Percentiles rank a stretch among this genome's conserved stretches.
phyloP scores from a whole-genome alignment of 2,329 filamentous ascomycete species.

The Monosporascus sp. region DNA sequence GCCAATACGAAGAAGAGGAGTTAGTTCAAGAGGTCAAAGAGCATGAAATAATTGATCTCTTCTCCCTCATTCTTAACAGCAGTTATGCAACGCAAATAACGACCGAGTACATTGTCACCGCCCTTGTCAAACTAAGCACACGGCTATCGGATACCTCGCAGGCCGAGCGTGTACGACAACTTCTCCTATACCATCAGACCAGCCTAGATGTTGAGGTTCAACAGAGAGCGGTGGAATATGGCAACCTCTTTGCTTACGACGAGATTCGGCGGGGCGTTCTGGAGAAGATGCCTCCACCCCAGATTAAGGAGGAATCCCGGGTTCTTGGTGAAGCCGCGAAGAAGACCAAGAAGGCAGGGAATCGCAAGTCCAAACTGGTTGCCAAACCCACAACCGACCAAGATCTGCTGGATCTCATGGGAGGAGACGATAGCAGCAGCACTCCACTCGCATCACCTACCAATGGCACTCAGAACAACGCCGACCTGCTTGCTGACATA shows the following conservation, averaged over 20 bases:
- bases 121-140: constrained; percentile 90
- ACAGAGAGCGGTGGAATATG: constrained; percentile 91
- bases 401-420: constrained; percentile 92
- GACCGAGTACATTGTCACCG: constrained; percentile 93
- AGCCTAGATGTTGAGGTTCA: constrained; percentile 94
- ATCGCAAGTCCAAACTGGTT: constrained; percentile 65
- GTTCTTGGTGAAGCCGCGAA: constrained; percentile 77
- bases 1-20: constrained; percentile 91
- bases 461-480: constrained; percentile 60
- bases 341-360: constrained; percentile 61
- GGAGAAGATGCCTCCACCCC: constrained; percentile 95
- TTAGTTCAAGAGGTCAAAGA: constrained; percentile 76
- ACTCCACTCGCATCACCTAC: constrained; percentile 53
- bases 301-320: constrained; percentile 91
- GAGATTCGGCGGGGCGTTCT: constrained; percentile 82
- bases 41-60: constrained; percentile 87
- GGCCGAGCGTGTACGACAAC: constrained; percentile 73
- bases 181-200: constrained; percentile 72
- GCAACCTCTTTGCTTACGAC: constrained; percentile 88
- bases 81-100: constrained; percentile 88
- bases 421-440: constrained; percentile 51
- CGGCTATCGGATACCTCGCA: constrained; percentile 79
- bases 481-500: constrained; percentile 87
- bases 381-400: constrained; percentile 77
- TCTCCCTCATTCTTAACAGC: constrained; percentile 86